Conservation (phyloP, 176 grass and related monocot genomes). For the Alloteropsis semialata region DNA sequence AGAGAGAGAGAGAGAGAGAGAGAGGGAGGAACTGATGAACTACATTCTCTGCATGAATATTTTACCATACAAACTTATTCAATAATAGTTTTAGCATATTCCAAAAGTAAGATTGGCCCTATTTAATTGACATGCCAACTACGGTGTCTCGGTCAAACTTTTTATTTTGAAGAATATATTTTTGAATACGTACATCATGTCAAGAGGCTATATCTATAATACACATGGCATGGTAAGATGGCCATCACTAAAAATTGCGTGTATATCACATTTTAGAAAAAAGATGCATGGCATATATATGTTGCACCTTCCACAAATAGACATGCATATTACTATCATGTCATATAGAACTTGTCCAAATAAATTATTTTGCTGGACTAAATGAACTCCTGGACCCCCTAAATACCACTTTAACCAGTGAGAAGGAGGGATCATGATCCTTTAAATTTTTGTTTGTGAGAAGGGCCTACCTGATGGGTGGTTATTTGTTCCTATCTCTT, state of each 20-base stretch:
- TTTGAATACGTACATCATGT: too few species aligned
- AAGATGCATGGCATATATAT: background rate
- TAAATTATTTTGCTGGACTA: background rate
- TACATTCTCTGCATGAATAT: background rate
- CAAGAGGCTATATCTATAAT: too few species aligned
- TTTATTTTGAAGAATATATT: background rate
- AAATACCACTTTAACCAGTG: background rate
- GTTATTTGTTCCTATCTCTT: constrained; percentile 21
- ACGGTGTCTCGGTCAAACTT: background rate
- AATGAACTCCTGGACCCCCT: background rate
- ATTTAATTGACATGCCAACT: background rate
- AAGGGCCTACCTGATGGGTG: background rate
- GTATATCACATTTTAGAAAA: background rate
- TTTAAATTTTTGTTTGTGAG: background rate
- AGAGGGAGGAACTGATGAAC: background rate
- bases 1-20: too few species aligned
- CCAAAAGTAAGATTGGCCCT: background rate
- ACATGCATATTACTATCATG: background rate
- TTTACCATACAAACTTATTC: background rate
- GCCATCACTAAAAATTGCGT: background rate
- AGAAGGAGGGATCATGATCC: background rate
- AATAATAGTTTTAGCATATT: background rate
- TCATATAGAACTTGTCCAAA: background rate
- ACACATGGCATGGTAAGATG: background rate
- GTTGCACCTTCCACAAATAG: background rate